Percentiles rank a stretch among this genome's conserved stretches.
phyloP scores from a whole-genome alignment of 305 asterid species.

The Fraxinus greggii region DNA sequence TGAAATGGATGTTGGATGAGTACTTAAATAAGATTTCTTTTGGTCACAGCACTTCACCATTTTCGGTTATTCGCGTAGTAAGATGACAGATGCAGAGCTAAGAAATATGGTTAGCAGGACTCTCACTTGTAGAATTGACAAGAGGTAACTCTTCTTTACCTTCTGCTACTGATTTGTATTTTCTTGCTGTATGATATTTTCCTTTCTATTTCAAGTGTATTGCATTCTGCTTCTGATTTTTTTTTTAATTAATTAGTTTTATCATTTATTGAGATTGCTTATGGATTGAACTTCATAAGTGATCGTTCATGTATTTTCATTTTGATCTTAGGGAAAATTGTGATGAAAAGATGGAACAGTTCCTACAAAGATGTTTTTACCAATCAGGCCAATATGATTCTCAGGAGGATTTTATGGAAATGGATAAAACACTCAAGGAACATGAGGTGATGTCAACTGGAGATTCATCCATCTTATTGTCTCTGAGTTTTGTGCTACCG shows the following conservation, averaged over 20 bases:
- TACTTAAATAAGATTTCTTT: not conserved
- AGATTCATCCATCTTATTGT: not conserved
- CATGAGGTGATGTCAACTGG: conserved; percentile 63
- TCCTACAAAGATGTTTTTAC: conserved; percentile 80
- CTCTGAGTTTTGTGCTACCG: not conserved
- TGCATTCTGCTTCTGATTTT: not conserved
- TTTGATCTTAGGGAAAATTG: conserved; percentile 70
- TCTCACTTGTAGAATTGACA: conserved; percentile 93
- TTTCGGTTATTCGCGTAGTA: conserved; percentile 94
- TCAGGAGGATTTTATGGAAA: conserved; percentile 58
- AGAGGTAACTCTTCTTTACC: conserved; percentile 46
- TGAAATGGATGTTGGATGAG: not conserved
- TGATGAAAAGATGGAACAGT: conserved; percentile 87
- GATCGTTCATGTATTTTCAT: not conserved
- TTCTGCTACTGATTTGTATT: not conserved
- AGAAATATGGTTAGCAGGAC: conserved; percentile 88
- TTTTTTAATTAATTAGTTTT: not conserved
- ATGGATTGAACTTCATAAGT: not conserved
- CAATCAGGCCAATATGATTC: conserved; percentile 90
- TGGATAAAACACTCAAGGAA: conserved; percentile 68
- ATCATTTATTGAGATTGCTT: not conserved
- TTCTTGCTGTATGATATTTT: not conserved
- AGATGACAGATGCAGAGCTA: conserved; percentile 90
- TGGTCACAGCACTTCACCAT: conserved; percentile 75
- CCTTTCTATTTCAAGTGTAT: not conserved